Percentiles rank a stretch among this genome's conserved stretches.
phyloP scores from a whole-genome alignment of 805 yeast species.

The Wickerhamiella lipophila region DNA sequence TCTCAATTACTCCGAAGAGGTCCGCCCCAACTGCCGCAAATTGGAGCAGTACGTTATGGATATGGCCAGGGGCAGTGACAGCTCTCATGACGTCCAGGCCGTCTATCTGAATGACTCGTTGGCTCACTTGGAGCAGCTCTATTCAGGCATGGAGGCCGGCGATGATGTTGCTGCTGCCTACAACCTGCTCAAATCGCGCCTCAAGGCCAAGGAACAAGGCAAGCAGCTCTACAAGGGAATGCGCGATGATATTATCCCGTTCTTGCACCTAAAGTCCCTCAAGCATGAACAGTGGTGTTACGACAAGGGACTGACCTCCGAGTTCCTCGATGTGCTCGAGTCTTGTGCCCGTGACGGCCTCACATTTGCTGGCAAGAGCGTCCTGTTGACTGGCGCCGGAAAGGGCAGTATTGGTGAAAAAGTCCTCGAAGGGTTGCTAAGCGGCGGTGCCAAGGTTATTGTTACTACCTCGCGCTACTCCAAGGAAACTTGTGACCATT shows the following conservation, averaged over 20 bases:
- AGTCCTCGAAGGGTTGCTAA: conserved; percentile 80
- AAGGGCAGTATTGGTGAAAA: conserved; percentile 98
- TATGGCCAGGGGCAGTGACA: conserved; percentile 89
- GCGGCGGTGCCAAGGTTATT: conserved; percentile 96
- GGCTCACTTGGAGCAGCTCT: conserved; percentile 27
- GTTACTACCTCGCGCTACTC: conserved; percentile 95
- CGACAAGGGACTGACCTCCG: conserved; percentile 62
- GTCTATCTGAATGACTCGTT: conserved; percentile 34
- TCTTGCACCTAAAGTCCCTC: conserved; percentile 82
- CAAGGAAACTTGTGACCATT: conserved; percentile 86
- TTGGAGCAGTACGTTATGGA: conserved; percentile 89
- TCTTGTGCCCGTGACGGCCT: conserved; percentile 90
- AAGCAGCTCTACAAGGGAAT: conserved; percentile 20
- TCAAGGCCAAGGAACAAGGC: conserved; percentile 4
- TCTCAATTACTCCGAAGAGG: conserved; percentile 68
- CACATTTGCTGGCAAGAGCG: conserved; percentile 76
- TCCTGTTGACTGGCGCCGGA: conserved; percentile 95
- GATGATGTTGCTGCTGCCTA: conserved; percentile 22
- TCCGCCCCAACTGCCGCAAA: conserved; percentile 84
- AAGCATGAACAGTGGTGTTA: conserved; percentile 67
- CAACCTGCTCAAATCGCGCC: conserved; percentile 21
- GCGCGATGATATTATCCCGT: conserved; percentile 67
- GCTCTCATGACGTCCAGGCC: conserved; percentile 42
- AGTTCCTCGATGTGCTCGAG: conserved; percentile 82
- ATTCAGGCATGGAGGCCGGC: conserved; percentile 14